phyloP scores from a whole-genome alignment of 495 filamentous ascomycete species.

The Haplographium delicatum region DNA sequence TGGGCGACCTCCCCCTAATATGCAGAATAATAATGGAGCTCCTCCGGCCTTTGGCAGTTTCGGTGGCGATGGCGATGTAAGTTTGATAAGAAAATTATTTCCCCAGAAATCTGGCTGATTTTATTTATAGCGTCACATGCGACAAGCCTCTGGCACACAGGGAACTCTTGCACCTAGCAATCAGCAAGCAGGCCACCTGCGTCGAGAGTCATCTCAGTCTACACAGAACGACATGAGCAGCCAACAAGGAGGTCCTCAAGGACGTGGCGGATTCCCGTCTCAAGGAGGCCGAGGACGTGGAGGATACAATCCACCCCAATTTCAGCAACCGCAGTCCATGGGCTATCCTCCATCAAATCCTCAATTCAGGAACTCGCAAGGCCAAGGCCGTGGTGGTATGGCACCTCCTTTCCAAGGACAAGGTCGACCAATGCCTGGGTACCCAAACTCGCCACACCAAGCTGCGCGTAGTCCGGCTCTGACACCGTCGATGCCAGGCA shows the following conservation, averaged over 20 bases:
- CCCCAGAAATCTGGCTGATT: slow-evolving; percentile 12
- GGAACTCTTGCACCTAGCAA: slow-evolving; percentile 47
- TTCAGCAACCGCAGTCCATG: slow-evolving; percentile 57
- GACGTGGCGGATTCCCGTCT: slow-evolving; percentile 39
- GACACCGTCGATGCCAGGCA: slow-evolving; percentile 59
- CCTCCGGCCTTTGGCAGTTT: slow-evolving; percentile 78
- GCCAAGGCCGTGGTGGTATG: slow-evolving; percentile 64
- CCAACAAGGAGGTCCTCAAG: slow-evolving; percentile 45
- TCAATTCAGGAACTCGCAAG: slow-evolving; percentile 53
- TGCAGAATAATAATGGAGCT: slow-evolving; percentile 53
- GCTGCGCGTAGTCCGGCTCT: slow-evolving; percentile 68
- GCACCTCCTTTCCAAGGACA: slow-evolving; percentile 58
- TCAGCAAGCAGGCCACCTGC: slow-evolving; percentile 61
- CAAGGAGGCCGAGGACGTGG: slow-evolving; percentile 66
- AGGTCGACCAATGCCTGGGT: slow-evolving; percentile 48
- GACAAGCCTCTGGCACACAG: slow-evolving; percentile 55
- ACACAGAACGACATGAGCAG: slow-evolving; percentile 71
- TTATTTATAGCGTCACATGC: slow-evolving; percentile 46
- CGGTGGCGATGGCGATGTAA: slow-evolving; percentile 67
- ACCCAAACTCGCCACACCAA: slow-evolving; percentile 63
- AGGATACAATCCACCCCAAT: slow-evolving; percentile 48
- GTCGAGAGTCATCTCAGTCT: slow-evolving; percentile 78
- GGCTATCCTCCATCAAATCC: slow-evolving; percentile 50
- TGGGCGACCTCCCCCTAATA: slow-evolving; percentile 70
- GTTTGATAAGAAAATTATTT: slow-evolving; percentile 28